Evolutionary conservation across 495 filamentous ascomycete genomes (phyloP), one percentile per base, ranked within the genome.

Genomic region (Penicillium ochrochloron): DNA sequence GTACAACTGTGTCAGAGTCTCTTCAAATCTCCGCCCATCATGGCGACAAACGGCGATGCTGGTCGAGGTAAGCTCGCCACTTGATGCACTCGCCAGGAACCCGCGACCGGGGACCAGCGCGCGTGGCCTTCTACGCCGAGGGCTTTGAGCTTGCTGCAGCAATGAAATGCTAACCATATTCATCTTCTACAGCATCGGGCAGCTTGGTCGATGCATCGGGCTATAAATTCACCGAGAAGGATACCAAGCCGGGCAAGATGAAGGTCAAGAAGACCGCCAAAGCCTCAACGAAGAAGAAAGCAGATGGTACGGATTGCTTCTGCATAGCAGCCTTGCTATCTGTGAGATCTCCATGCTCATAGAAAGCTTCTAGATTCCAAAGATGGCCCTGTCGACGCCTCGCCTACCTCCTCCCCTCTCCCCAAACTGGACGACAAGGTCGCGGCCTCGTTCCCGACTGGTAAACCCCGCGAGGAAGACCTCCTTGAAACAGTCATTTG

Each of bases 391-490:
- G 59, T 68, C 52, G 70, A 75, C 59, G 58, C 67, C 33, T 77
- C 80, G 31, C 75, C 78, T 39, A 81, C 78, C 61, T 71, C 83
- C 52, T 83, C 85, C 0, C 82, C 84, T 14, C 83, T 96, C 17
- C 96, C 92, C 63, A 88, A 87, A 44, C 82, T 94, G 44, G 88
- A 93, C 66, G 85, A 89, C 46, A 84, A 82, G 60, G 83, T 87
- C 17, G 84, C 88, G 60, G 83, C 88, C 17, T 88, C 87, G 1
- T 95, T 97, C 74, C 78, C 88, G 12, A 92, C 86, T 42, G 88
- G 90, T 51, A 85, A 88, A 42, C 92, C 92, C 0, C 85, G 89
- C 50, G 75, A 79, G 53, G 87, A 92, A 55, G 89, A 92, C 64
- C 64, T 77, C 17, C 82, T 87, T 7, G 88, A 92, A 37, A 80